phyloP scores from a whole-genome alignment of 768 basidiomycete genomes.

The Neoboletus magnificus region DNA sequence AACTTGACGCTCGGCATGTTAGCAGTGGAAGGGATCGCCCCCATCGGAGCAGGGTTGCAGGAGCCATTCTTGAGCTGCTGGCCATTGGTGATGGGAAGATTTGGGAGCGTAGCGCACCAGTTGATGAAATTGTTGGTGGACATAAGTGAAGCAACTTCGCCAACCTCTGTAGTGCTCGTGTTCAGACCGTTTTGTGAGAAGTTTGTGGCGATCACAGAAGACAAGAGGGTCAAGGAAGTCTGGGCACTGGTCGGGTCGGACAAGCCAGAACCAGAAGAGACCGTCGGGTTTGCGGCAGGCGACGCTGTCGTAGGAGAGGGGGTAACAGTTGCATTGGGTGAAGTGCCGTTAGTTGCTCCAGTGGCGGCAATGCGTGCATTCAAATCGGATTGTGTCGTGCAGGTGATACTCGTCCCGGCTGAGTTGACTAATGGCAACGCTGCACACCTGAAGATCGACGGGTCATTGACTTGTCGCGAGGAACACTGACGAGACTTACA shows the following conservation, averaged over 20 bases:
- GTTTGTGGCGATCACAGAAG: constrained; percentile 51
- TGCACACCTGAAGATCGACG: constrained; percentile 13
- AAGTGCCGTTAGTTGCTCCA: constrained; percentile 17
- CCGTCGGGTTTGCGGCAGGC: not conserved
- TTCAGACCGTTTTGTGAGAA: constrained; percentile 52
- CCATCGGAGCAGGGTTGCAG: constrained; percentile 63
- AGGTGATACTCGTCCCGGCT: constrained; percentile 49
- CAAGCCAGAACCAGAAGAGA: constrained; percentile 7
- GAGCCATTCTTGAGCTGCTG: constrained; percentile 48
- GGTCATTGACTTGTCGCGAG: not conserved
- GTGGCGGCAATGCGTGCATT: constrained; percentile 45
- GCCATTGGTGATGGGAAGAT: constrained; percentile 61
- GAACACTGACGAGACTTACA: constrained; percentile 6
- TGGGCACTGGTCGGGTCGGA: constrained; percentile 22
- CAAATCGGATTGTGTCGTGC: constrained; percentile 47
- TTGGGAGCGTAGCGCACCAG: constrained; percentile 48
- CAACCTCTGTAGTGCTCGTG: constrained; percentile 29
- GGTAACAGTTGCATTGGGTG: constrained; percentile 16
- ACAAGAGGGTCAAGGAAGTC: constrained; percentile 37
- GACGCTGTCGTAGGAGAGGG: constrained; percentile 11
- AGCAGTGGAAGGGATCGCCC: constrained; percentile 46
- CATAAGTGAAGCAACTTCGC: constrained; percentile 55
- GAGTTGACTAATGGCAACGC: constrained; percentile 52
- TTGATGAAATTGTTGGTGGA: constrained; percentile 77
- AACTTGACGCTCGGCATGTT: constrained; percentile 59